Evolutionary conservation across 2,329 filamentous ascomycete species (phyloP), one percentile per base, ranked within the genome.

Genomic region (Verticillium albo-atrum): DNA sequence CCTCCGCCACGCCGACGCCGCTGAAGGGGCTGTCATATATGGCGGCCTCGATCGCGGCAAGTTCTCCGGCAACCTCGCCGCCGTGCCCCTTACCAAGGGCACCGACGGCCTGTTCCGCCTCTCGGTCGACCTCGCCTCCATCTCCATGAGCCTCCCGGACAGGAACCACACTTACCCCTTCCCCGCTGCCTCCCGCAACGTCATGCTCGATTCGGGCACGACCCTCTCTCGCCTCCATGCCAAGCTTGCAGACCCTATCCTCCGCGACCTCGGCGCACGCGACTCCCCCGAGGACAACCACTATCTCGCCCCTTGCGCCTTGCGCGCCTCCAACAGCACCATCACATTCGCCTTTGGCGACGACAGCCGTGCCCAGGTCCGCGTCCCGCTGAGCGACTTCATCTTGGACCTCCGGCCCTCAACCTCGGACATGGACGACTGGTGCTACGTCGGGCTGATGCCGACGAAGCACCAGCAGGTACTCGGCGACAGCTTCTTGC

Each of bases 121-220:
- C 15, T 74, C 71, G 15, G 70, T 75, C 34, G 60, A 65, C 20
- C 58, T 78, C 4, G 62, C 63, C 17, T 68, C 63, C 3, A 55
- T 77, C 2, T 73, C 74, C 12, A 57, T 75, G 25, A 71, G 69
- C 2, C n/a, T 70, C 15, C 56, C 56, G n/a, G 60, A 66, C 1
- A 26, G 66, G 37, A 67, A 60, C 54, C 51, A 42, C 9, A 32
- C 30, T 14, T 72, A 70, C 62, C 56, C 61, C 17, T 64, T 76
- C 1, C 50, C 58, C 2, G 62, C 59, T 1, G 60, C 68, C 6
- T 76, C 79, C 26, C 65, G 72, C 10, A 75, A 74, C 54, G 76
- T 80, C 25, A 74, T 82, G 67, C 73, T 85, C 56, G 82, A 85
- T 70, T 81, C 78, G 2, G 82, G 82, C 56, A 79, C 80, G 1